Conservation (phyloP, 345 rosid genomes). For the Sonneratia caseolaris region DNA sequence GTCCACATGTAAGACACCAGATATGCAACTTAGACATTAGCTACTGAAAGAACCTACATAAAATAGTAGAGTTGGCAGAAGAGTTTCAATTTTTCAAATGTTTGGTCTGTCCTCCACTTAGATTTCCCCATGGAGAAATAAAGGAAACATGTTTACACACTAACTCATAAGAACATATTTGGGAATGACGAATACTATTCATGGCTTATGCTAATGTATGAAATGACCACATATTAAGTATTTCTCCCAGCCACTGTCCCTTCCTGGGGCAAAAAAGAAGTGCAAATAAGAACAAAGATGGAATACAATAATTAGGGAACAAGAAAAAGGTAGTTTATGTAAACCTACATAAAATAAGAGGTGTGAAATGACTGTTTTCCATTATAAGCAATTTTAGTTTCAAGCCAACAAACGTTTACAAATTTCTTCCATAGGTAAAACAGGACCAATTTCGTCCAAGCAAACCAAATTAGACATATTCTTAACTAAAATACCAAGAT, state of each 20-base stretch:
- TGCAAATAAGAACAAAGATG: background rate
- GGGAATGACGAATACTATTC: background rate
- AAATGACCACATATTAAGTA: background rate
- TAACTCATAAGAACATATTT: background rate
- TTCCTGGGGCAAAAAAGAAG: too few species aligned
- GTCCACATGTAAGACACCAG: background rate
- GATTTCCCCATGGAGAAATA: background rate
- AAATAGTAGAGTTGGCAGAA: background rate
- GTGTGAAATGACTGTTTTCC: background rate
- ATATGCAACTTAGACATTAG: background rate
- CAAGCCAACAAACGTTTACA: background rate
- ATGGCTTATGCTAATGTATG: background rate
- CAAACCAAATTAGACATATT: background rate
- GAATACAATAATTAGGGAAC: background rate
- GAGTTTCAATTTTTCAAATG: background rate
- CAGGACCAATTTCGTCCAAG: background rate
- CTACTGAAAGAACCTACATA: background rate
- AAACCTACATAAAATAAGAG: background rate
- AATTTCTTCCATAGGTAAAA: background rate
- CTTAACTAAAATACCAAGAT: background rate
- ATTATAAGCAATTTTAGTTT: background rate
- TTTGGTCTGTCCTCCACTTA: background rate
- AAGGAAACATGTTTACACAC: background rate
- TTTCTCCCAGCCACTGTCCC: background rate
- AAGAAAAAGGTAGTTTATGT: background rate